A percentile compares a stretch with the other conserved stretches of the same genome.
Evolutionary conservation across 2,329 filamentous ascomycete species (phyloP).

Genomic region (Ophiostoma sp.): DNA sequence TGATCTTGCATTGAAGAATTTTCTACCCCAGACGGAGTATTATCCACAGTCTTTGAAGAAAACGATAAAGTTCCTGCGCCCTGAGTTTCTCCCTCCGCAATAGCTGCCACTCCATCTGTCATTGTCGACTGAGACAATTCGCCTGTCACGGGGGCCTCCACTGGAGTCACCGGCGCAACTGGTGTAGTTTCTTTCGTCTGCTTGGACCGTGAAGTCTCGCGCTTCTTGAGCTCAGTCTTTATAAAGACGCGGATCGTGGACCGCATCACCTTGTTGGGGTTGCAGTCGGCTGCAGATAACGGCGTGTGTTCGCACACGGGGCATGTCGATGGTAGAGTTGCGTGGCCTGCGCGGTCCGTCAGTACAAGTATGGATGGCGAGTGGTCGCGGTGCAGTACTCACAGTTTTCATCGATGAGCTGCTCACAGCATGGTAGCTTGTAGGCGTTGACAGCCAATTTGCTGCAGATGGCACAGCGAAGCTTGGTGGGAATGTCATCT

Average conservation of each 20-base stretch:
- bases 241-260: constrained; percentile 89
- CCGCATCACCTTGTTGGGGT: constrained; percentile 81
- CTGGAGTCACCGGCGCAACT: constrained; percentile 34
- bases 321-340: constrained; percentile 69
- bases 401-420: constrained; percentile 90
- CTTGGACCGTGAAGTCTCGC: constrained; percentile 58
- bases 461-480: constrained; percentile 90
- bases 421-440: constrained; percentile 89
- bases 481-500: constrained; percentile 89
- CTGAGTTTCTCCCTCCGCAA: constrained; percentile 22
- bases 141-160: constrained; percentile 34
- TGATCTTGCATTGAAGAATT: constrained; percentile 22
- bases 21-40: constrained; percentile 20
- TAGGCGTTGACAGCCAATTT: constrained; percentile 87
- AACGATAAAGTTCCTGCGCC: constrained; percentile 16
- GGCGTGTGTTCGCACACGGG: constrained; percentile 92
- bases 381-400: constrained; percentile 34
- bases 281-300: constrained; percentile 78
- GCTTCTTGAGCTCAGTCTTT: constrained; percentile 85
- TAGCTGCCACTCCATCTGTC: constrained; percentile 21
- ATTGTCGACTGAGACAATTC: constrained; percentile 11
- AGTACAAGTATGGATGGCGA: neutral
- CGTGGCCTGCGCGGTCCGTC: constrained; percentile 44
- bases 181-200: constrained; percentile 41
- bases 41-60: constrained; percentile 24